Conservation (phyloP, 1,284 basidiomycete genomes). For the Sanghuangporus sanghuang region DNA sequence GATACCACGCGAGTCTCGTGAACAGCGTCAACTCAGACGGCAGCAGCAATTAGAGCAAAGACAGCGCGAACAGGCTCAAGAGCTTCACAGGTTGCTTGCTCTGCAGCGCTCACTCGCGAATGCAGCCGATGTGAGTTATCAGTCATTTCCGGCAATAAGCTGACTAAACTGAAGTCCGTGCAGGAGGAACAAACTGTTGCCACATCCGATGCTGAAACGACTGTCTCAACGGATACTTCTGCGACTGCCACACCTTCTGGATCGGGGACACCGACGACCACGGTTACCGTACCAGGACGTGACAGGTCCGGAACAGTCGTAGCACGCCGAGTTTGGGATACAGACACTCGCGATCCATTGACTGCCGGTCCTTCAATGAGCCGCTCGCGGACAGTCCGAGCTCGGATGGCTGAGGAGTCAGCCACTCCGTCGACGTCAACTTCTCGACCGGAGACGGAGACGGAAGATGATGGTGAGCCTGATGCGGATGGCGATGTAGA, state of each 20-base stretch:
- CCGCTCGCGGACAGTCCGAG: constrained; percentile 27
- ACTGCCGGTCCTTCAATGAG: constrained; percentile 23
- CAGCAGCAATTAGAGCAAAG: constrained; percentile 47
- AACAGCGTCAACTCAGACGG: constrained; percentile 59
- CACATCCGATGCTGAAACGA: constrained; percentile 46
- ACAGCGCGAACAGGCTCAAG: constrained; percentile 53
- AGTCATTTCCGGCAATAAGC: not conserved
- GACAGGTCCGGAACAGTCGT: constrained; percentile 75
- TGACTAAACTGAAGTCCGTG: not conserved
- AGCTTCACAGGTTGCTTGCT: constrained; percentile 52
- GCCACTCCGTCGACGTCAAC: constrained; percentile 50
- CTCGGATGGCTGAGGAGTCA: constrained; percentile 36
- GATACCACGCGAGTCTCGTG: constrained; percentile 63
- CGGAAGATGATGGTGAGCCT: constrained; percentile 47
- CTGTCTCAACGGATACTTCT: constrained; percentile 48
- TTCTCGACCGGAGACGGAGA: constrained; percentile 66
- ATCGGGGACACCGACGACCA: constrained; percentile 53
- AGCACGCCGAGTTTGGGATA: constrained; percentile 58
- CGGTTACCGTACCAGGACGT: constrained; percentile 47
- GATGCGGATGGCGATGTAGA: constrained; percentile 37
- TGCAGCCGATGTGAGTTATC: constrained; percentile 3
- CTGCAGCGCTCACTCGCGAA: constrained; percentile 30
- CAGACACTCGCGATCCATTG: constrained; percentile 9
- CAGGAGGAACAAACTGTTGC: constrained; percentile 29
- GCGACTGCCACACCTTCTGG: constrained; percentile 52